Percentiles rank a stretch among this genome's conserved stretches.
phyloP scores from a whole-genome alignment of 371 early-diverging fungal genomes.

The Rhizopus arrhizus region DNA sequence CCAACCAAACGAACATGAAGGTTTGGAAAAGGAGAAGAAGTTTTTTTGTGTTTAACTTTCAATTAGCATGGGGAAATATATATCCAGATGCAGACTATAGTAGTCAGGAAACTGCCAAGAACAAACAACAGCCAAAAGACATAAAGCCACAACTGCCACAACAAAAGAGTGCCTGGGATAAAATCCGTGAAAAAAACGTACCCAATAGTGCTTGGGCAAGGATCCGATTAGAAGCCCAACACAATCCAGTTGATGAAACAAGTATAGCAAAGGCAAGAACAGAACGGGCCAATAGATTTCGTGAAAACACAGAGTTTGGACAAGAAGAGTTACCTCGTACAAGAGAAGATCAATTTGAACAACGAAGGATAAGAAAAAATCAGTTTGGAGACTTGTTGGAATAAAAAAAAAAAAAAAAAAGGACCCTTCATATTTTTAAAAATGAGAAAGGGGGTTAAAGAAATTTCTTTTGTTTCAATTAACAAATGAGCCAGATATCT shows the following conservation, averaged over 20 bases:
- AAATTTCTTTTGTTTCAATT: neutral
- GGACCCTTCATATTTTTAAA: no score
- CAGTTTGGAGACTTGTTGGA: conserved; percentile 48
- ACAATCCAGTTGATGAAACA: conserved; percentile 23
- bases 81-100: no score
- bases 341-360: conserved; percentile 42
- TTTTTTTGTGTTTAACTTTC: neutral
- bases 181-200: conserved; percentile 43
- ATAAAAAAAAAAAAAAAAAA: conserved; percentile 6
- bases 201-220: conserved; percentile 48
- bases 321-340: conserved; percentile 46
- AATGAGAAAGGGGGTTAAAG: neutral
- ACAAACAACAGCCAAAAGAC: no score
- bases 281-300: conserved; percentile 19
- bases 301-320: conserved; percentile 31
- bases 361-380: conserved; percentile 24
- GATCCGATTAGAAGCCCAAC: conserved; percentile 40
- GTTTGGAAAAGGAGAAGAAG: neutral
- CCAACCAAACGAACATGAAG: neutral
- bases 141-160: conserved; percentile 11
- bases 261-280: conserved; percentile 26
- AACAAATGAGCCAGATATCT: neutral
- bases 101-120: no score
- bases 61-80: conserved; percentile 16
- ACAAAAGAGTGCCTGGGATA: conserved; percentile 46